Evolutionary conservation across 2,329 filamentous ascomycete species (phyloP), one percentile per base, ranked within the genome.

Genomic region (Epichloe gansuensis): DNA sequence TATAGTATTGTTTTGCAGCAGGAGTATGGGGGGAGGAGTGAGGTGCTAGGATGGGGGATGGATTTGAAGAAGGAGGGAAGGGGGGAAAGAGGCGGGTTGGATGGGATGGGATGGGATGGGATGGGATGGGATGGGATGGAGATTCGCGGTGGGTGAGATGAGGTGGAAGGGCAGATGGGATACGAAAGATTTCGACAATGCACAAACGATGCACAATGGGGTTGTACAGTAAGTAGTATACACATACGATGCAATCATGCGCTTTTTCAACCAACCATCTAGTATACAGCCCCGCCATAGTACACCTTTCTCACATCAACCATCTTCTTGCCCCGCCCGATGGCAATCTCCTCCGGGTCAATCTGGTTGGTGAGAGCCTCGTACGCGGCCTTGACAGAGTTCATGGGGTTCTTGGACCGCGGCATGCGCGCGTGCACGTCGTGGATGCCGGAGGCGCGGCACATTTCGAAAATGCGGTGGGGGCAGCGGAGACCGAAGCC

Each of bases 1-100:
- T 98, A 98, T 73, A 95, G 88, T 66, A 98, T 98, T 73, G 91
- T 98, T 56, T 69, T 98, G 73, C 91, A 98, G 78, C 91, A 97
- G 77, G 88, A 97, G 78, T 89, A 95, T 62, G 84, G 69, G 86
- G 81, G 48, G 75, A 17, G 76, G 59, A 70, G 73, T 64, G 74
- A 63, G 25, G 17, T 17, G 2, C 1, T 17, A 17, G 17, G 17
- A 17, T 17, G 17, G 17, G 17, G 17, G 17, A 17, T 17, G 17
- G 17, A n/a, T n/a, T n/a, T n/a, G n/a, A n/a, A n/a, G n/a, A n/a
- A n/a, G n/a, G n/a, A n/a, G n/a, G n/a, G n/a, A n/a, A n/a, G n/a
- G n/a, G n/a, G n/a, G n/a, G n/a, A n/a, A 17, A 17, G 17, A 17
- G 17, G 17, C 17, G 17, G 17, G 17, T 17, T 17, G 17, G 17